Evolutionary conservation across 1,139 yeast genomes (phyloP), one percentile per base, ranked within the genome.

Genomic region (Suhomyces ambrosiae): DNA sequence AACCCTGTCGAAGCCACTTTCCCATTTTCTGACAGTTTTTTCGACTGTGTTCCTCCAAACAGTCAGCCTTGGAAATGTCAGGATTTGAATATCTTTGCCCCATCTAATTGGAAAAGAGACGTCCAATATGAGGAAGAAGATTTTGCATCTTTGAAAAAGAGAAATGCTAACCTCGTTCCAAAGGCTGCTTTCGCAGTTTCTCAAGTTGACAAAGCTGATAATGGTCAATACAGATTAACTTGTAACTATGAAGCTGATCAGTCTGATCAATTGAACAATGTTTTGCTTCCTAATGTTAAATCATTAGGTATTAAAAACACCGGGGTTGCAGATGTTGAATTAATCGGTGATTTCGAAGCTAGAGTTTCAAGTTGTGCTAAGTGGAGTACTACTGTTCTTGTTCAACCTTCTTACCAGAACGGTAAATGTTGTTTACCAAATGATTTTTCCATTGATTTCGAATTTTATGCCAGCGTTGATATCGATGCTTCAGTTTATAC

Each of bases 61-160:
- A 27, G 34, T 24, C 34, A 33, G 13, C 16, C 26, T n/a, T 31
- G 36, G 38, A 7, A 30, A 8, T 33, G 44, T 37, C 14, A 36
- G 11, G 25, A 37, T 15, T 30, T 34, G 30, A 26, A 21, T 14
- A 34, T 37, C 30, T 33, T 25, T 7, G 41, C 36, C 25, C 37
- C 38, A 5, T 5, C 26, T 10, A 27, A n/a, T 19, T 23, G 38
- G 28, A 32, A 40, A 38, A 12, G 58, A 50, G 57, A 50, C 4
- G 46, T 41, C 3, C 52, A 50, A 3, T 57, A 50, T 6, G 53
- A 48, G 11, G 56, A 46, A 42, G 59, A 52, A 24, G 62, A 54
- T 7, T 65, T 56, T 8, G 56, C 48, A 3, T 23, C 34, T 54
- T 50, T 9, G 61, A 57, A 11, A 58, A 56, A 9, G 61, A 58